A percentile compares a stretch with the other conserved stretches of the same genome.
Conservation (phyloP, 805 yeast species). For the Wickerhamomyces hampshirensis region DNA sequence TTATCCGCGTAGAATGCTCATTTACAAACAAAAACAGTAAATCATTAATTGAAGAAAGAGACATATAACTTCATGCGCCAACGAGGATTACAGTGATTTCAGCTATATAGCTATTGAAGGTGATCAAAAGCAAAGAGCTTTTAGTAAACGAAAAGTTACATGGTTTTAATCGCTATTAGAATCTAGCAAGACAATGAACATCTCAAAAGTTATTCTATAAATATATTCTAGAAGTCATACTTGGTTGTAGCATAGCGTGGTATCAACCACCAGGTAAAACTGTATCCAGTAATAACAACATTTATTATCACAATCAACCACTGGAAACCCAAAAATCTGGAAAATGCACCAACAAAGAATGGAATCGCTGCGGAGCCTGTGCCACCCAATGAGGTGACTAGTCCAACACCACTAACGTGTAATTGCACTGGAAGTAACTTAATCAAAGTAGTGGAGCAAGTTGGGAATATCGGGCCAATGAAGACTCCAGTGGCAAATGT, state of each 20-base stretch:
- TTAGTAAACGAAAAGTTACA: too few relatives aligned
- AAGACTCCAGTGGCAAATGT: slow-evolving; percentile 47
- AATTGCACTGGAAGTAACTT: slow-evolving; percentile 54
- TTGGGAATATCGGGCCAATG: slow-evolving; percentile 71
- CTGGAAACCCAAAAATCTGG: slow-evolving; percentile 12
- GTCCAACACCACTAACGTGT: slow-evolving; percentile 66
- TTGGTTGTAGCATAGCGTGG: slow-evolving; percentile 1
- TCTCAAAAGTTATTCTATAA: too few relatives aligned
- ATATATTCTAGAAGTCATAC: not conserved
- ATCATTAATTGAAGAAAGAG: too few relatives aligned
- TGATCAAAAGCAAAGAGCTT: too few relatives aligned
- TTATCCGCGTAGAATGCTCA: too few relatives aligned
- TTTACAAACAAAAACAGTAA: too few relatives aligned
- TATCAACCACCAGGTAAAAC: slow-evolving; percentile 7
- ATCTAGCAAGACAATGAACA: too few relatives aligned
- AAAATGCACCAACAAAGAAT: slow-evolving; percentile 48
- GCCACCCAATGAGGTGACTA: slow-evolving; percentile 76
- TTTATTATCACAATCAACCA: slow-evolving; percentile 7
- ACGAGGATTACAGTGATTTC: too few relatives aligned
- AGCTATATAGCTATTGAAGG: too few relatives aligned
- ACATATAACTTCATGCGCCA: too few relatives aligned
- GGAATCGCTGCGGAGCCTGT: slow-evolving; percentile 79
- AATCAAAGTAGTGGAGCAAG: slow-evolving; percentile 61
- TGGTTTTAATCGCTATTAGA: too few relatives aligned
- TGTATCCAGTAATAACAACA: slow-evolving; percentile 7